Evolutionary conservation across 768 basidiomycete genomes (phyloP), one percentile per base, ranked within the genome.

Genomic region (Mycena alexandri): DNA sequence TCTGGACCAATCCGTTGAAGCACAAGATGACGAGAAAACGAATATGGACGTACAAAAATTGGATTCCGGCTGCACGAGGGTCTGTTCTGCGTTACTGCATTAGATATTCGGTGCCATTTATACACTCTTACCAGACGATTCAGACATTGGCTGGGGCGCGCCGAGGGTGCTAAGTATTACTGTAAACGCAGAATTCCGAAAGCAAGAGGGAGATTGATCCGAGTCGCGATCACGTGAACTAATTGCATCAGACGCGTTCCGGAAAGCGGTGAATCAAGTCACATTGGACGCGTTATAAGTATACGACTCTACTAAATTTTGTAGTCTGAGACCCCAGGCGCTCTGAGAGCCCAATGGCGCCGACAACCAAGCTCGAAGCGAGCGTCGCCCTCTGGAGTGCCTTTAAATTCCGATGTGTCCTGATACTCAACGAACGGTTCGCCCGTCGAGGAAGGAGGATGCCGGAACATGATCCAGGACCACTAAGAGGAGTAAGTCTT

Each of bases 1-100:
- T 83, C 84, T 73, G 38, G 34, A 14, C 22, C n/a, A 43, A 11
- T 33, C 7, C 5, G 73, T 47, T 29, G 75, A 61, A 34, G n/a
- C 38, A 34, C 22, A 60, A 42, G 61, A 34, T 52, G 55, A 29
- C 52, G 53, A 43, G 24, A 43, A 3, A 46, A 25, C 17, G 67
- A 14, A 55, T 33, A 29, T 29, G 5, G 14, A 78, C 82, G 51
- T 77, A 83, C 83, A 81, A 68, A 78, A 78, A 55, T 75, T 58
- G 52, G 61, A 58, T 5, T 68, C 66, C n/a, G 60, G 34, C 12
- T 61, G 55, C 41, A 62, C 54, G 50, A 62, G 66, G 54, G 61
- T 67, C 57, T 68, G 62, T 19, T 68, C 67, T 68, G 19, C 52
- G 57, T 43, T 51, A 57, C 47, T 67, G 66, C 12, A 52, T 62